These are phyloP conservation scores for Stagonosporopsis rhizophila DNA, from an alignment of 2,329 filamentous ascomycete species.

Conservation along the genomic window DNA sequence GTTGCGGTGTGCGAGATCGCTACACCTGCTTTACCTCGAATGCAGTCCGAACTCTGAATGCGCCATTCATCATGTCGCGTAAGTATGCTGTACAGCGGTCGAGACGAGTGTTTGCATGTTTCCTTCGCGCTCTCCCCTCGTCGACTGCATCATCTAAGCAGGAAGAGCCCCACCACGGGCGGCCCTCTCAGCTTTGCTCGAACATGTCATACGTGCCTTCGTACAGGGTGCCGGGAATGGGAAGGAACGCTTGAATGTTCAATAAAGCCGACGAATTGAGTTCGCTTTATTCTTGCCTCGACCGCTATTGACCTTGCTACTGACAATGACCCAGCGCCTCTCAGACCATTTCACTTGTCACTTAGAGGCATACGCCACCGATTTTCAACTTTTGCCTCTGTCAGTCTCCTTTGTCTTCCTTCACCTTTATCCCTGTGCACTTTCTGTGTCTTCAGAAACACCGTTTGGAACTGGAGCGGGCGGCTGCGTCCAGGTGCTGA, in stretches of 20 bases:
- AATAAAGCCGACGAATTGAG: too few relatives aligned
- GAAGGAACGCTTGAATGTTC: neutral
- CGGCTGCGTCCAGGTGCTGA: neutral
- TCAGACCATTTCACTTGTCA: neutral
- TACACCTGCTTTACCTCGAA: conserved; percentile 4
- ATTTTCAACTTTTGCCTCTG: neutral
- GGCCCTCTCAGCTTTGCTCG: neutral
- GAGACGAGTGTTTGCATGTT: neutral
- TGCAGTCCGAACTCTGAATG: neutral
- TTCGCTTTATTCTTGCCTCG: neutral
- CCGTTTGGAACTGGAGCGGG: neutral
- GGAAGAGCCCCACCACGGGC: neutral
- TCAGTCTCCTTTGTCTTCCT: neutral
- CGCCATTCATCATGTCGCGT: neutral
- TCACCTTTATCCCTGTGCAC: neutral
- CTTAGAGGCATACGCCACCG: neutral
- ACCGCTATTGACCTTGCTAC: neutral
- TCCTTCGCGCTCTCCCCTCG: neutral
- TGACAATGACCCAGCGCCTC: neutral
- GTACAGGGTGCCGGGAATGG: neutral
- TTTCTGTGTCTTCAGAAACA: neutral
- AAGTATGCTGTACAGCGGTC: neutral
- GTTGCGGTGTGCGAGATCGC: conserved; percentile 7
- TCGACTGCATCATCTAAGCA: neutral
- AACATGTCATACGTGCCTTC: neutral